Conservation (phyloP, 768 basidiomycete species). For the Lactarius sp. region DNA sequence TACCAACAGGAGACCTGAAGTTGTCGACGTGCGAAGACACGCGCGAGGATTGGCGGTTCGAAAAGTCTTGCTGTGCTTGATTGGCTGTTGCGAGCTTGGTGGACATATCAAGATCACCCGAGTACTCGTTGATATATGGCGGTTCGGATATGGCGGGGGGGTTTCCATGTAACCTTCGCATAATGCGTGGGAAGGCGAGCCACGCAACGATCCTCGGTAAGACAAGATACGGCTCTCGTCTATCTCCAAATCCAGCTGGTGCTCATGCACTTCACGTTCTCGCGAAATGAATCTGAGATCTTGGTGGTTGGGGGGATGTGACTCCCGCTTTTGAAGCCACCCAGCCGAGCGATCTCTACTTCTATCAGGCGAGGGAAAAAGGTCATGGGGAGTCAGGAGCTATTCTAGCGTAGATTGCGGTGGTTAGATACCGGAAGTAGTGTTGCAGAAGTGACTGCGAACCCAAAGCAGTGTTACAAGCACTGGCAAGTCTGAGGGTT, state of each 20-base stretch:
- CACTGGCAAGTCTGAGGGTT: not conserved
- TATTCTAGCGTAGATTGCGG: not conserved
- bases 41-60: not conserved
- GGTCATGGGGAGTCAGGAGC: slow-evolving; percentile 42
- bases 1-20: slow-evolving; percentile 11
- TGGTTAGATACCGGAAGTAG: slow-evolving; percentile 1
- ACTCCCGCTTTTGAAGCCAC: slow-evolving; percentile 31
- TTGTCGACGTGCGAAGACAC: not conserved
- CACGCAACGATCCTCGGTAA: not conserved
- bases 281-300: not conserved
- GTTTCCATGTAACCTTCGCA: not conserved
- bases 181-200: not conserved
- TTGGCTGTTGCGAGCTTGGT: not conserved
- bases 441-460: not conserved
- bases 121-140: not conserved
- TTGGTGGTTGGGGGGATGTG: not conserved
- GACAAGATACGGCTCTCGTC: not conserved
- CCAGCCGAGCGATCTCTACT: slow-evolving; percentile 46
- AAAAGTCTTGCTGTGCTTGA: not conserved
- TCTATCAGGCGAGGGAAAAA: slow-evolving; percentile 81
- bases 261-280: not conserved
- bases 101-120: not conserved
- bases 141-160: not conserved
- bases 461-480: not conserved
- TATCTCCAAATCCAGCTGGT: not conserved